Evolutionary conservation across 345 rosid species (phyloP), one percentile per base, ranked within the genome.

Genomic region (Arabidopsis arenosa): DNA sequence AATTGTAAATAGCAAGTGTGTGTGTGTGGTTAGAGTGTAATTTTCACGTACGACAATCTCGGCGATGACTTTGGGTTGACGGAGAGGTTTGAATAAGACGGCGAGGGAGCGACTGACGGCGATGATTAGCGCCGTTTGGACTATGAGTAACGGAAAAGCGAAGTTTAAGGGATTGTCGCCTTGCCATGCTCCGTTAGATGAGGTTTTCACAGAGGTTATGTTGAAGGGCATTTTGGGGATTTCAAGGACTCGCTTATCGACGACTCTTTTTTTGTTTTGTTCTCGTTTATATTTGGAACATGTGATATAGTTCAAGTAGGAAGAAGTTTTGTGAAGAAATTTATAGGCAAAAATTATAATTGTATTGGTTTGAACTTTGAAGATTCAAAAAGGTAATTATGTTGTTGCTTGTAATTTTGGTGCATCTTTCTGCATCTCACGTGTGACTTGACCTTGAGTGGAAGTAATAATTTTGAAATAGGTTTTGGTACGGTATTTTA

Each of bases 11-110:
- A 55, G 10, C 30, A 9, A 12, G 7, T 12, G 48, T 40, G 9
- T 40, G 9, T 40, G 9, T 18, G 15, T 15, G 0, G 13, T 23
- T 4, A 30, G 21, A 32, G 60, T 43, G 43, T 39, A 55, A 37
- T 17, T 45, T 57, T 39, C 13, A 78, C 81, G 23, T 85, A 91
- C 98, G 33, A 93, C 66, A 18, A 91, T 93, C 79, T 93, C 97
- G 54, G 97, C 97, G 53, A 91, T 88, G 88, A 93, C 97, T 81
- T 80, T 88, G 59, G 98, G 98, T 62, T 93, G 98, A 9, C 96
- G 96, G 74, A 93, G 89, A 33, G 98, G 98, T 79, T 86, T 93
- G 75, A 93, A 87, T 44, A 91, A 72, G 82, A 88, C 80, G 64
- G 91, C 96, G 26, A 91, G 86, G 73, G 71, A 58, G 28, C 98